Evolutionary conservation across 208 protist species (phyloP), one percentile per base, ranked within the genome.

Genomic region (Trypanosomatidae sp.): DNA sequence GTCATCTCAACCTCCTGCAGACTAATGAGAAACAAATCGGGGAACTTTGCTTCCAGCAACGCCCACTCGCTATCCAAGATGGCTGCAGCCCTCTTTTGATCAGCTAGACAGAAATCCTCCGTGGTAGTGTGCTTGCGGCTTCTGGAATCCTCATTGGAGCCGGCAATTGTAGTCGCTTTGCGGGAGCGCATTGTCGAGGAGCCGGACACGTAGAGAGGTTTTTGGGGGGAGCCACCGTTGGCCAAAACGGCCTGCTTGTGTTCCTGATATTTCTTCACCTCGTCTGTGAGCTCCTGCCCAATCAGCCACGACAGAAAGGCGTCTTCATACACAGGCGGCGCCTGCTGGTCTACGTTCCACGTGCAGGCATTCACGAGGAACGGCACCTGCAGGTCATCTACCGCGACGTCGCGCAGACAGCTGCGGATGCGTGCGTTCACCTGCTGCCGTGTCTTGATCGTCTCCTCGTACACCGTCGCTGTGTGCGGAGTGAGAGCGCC

Each of bases 1-100:
- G 89, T 84, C 90, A 95, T 94, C 69, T 95, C 92, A 0, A 95
- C 89, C 78, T 97, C 92, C 69, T 97, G 92, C 56, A 97, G 79
- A 53, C 81, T 93, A 46, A 94, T 82, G 39, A 94, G 71, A 25
- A 97, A 56, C 56, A 97, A 25, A 62, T 96, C 92, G 1, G 92
- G 90, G 44, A 96, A 90, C 44, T 83, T 80, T 22, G 53, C 55
- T 58, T 87, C 68, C 5, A 86, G 43, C 49, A 46, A 53, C 66
- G 71, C 58, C 71, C 77, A 78, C 15, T 66, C 67, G 6, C 28
- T 66, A 28, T 66, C 62, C 9, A 82, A 55, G 28, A 25, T 33
- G 2, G 47, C 50, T 1, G 53, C 55, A 43, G 47, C 66, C 49
- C 25, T 59, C 39, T 46, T 4, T 30, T 59, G 52, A 36, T 71